Base-by-base conservation (phyloP, 2,329 filamentous ascomycete species). In the Fusarium euwallaceae region DNA sequence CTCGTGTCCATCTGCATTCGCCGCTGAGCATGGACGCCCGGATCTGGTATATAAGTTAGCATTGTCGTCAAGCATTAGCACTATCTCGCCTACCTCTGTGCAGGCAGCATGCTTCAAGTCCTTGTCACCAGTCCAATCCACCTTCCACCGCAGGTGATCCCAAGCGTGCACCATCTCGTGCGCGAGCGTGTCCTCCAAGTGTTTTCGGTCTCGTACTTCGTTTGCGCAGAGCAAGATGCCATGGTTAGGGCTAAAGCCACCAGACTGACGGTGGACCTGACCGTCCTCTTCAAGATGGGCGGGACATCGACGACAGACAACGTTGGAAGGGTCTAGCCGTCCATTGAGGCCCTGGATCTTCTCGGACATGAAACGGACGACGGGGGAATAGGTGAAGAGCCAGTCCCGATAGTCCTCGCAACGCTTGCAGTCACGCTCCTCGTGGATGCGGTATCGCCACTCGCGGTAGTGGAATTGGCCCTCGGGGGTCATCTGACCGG, bases 151-250 rank as follows among this genome's bases (percentile, higher is more conserved):
- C 77, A 98, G 81, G 82, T 97, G 93, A 82, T 99, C 97, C 88
- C 95, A 98, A 1, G 95, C 95, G 83, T 99, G 97, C 63, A 99
- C 93, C 95, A 99, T 97, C 86, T 99, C 97, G 83, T 99, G 97
- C 32, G 95, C 92, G 80, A 99, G 87, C 12, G 95, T 98, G 82
- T 99, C 97, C 85, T 99, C 97, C 77, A 98, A 83, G 81, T 98
- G 95, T 36, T 92, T 92, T 67, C 91, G 87, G 80, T 95, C 92
- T 69, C 92, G 88, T 81, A 98, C 90, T 84, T 97, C 92, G 84
- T 99, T 99, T 61, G 97, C 95, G 84, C 97, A 99, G 24, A 99
- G 88, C 80, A 97, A 82, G 73, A 99, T 98, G 41, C 97, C 97
- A 81, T 95, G 93, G 61, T 93, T 88, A 1, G 95, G 92, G 81